A percentile compares a stretch with the other conserved stretches of the same genome.
Conservation (phyloP, 1,139 yeast species). For the Candida pseudoviswanathii region DNA sequence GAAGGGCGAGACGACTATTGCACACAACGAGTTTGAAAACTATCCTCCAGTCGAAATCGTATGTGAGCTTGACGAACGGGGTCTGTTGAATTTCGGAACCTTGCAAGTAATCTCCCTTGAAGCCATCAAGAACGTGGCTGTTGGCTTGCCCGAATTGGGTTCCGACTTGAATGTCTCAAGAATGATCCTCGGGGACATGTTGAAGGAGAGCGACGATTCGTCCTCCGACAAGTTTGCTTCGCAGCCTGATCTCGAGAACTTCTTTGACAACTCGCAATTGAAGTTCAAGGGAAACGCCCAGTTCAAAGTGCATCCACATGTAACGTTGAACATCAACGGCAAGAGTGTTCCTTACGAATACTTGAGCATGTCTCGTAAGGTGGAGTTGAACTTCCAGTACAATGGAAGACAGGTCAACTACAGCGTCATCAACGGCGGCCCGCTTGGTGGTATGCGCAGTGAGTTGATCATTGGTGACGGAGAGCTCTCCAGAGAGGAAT, state of each 20-base stretch:
- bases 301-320: slow-evolving; percentile 37
- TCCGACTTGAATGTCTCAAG: slow-evolving; percentile 51
- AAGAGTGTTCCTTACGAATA: slow-evolving; percentile 42
- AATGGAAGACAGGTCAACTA: slow-evolving; percentile 41
- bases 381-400: slow-evolving; percentile 46
- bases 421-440: slow-evolving; percentile 57
- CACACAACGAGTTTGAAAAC: background rate
- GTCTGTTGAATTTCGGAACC: slow-evolving; percentile 42
- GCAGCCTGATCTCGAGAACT: slow-evolving; percentile 53
- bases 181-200: slow-evolving; percentile 39
- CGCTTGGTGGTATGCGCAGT: slow-evolving; percentile 51
- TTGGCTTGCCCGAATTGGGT: slow-evolving; percentile 41
- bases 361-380: slow-evolving; percentile 41
- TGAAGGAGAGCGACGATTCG: slow-evolving; percentile 10
- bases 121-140: slow-evolving; percentile 42
- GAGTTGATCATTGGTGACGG: slow-evolving; percentile 43
- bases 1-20: slow-evolving; percentile 19
- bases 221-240: slow-evolving; percentile 21
- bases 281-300: slow-evolving; percentile 41
- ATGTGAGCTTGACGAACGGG: slow-evolving; percentile 44
- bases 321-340: slow-evolving; percentile 41
- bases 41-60: slow-evolving; percentile 60
- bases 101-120: slow-evolving; percentile 50
- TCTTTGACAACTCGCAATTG: slow-evolving; percentile 39
- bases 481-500: slow-evolving; percentile 27